Base-by-base conservation (phyloP, 148 eudicot species). In the Diospyros kaki region DNA sequence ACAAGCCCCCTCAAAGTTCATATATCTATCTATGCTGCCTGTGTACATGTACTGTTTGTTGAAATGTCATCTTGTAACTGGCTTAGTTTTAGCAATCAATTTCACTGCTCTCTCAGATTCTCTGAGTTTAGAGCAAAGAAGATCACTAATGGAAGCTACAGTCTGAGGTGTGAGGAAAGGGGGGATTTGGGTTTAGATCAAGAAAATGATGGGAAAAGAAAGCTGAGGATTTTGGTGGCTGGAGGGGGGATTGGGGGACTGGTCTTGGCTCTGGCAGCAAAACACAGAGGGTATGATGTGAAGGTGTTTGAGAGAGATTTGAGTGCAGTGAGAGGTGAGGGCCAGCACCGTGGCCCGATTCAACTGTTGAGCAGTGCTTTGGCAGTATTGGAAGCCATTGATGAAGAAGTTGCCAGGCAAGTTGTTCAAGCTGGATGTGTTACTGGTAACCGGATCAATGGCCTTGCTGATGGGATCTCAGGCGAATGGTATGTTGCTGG, bases 311-410 rank as follows among this genome's bases (percentile, higher is more conserved):
- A 77, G 73, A 77, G 65, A 56, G 80, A 77, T 71, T 72, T 72
- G 80, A 77, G 80, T 71, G 76, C 80, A 17, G 71, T 77, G 52
- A 77, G 76, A 45, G 80, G 80, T 45, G 80, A 77, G 61, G 80
- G 80, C 15, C 63, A 15, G 46, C 71, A 77, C 51, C 71, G 80
- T 2, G 80, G 75, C 10, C 80, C 80, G 1, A 72, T 77, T 52
- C 80, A 77, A 58, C 75, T 77, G n/a, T 4, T 63, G 40, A 77
- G 80, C 58, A 77, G 76, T 71, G 80, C 76, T 53, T 56, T 77
- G 65, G 75, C 71, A 8, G 71, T 72, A 7, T 77, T 77, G 76
- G 80, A 69, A 55, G 76, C 69, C 14, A 72, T 77, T 43, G 80
- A 71, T 72, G 39, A 64, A 56, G 75, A 77, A 41, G 77, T 74